A percentile compares a stretch with the other conserved stretches of the same genome.
Evolutionary conservation across 352 stramenopile genomes (phyloP).

Genomic region (Phytopythium mirpurense): DNA sequence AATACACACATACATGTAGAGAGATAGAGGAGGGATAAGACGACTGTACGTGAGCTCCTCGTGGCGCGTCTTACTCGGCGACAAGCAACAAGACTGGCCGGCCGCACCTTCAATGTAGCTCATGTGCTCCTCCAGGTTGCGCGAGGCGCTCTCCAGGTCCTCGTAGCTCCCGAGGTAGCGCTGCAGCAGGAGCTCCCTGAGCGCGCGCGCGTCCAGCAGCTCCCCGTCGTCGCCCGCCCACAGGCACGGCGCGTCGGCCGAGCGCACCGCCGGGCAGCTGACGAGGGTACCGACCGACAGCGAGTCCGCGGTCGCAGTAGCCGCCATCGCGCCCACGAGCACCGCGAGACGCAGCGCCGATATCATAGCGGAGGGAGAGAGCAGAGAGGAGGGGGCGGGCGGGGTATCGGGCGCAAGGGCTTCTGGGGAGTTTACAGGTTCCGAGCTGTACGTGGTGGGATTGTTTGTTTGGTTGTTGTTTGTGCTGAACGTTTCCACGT

Average conservation of each 20-base stretch:
- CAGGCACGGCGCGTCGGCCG: slow-evolving; percentile 29
- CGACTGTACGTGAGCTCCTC: neutral
- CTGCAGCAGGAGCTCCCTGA: slow-evolving; percentile 46
- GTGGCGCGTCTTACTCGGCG: neutral
- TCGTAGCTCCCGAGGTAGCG: slow-evolving; percentile 21
- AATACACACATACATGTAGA: no score
- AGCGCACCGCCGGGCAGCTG: slow-evolving; percentile 22
- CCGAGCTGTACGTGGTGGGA: no score
- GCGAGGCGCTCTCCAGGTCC: slow-evolving; percentile 18
- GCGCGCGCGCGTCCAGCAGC: slow-evolving; percentile 28
- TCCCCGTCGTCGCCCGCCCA: slow-evolving; percentile 47
- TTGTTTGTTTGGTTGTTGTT: neutral
- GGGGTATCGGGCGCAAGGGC: no score
- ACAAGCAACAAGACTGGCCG: neutral
- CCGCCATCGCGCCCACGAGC: slow-evolving; percentile 17
- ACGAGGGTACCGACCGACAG: slow-evolving; percentile 50
- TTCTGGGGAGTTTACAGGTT: no score
- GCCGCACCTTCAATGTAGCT: slow-evolving; percentile 65
- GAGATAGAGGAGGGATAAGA: neutral
- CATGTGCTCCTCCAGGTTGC: slow-evolving; percentile 73
- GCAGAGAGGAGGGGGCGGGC: neutral
- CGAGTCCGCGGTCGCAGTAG: slow-evolving; percentile 7
- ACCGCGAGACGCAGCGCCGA: slow-evolving; percentile 4
- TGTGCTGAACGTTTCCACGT: neutral
- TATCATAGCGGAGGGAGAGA: neutral